Base-by-base conservation (phyloP, 495 filamentous ascomycete genomes). In the Apiosordaria backusii region DNA sequence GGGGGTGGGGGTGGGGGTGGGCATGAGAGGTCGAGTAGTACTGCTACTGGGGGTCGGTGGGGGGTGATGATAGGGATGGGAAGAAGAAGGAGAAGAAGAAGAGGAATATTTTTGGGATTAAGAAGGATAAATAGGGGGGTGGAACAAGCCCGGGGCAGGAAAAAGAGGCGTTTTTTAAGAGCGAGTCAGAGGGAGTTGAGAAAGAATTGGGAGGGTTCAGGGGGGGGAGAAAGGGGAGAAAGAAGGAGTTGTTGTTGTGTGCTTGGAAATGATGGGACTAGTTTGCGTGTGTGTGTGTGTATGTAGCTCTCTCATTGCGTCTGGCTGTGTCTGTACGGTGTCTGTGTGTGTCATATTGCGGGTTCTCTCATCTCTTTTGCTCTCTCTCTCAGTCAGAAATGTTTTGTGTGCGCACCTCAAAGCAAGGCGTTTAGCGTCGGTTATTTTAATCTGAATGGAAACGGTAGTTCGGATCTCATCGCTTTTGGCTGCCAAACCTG, bases 31-130 rank as follows among this genome's bases (percentile, higher is more conserved):
- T 69, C 68, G 21, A 67, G 69, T 25, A 67, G 61, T 18, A 40
- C 60, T 35, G 35, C 62, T 25, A 53, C 55, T 55, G 4, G 22
- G 81, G 75, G 74, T 73, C 19, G 67, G 77, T 21, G 66, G 74
- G 66, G 5, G 54, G 54, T 24, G 54, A 53, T 25, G 65, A 70
- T 21, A 74, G 75, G 24, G 81, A 81, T 53, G 84, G 84, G 66
- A 71, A 72, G 70, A 84, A 88, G 45, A 81, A 85, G 76, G 83
- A 89, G 77, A 88, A 92, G 77, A 92, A 91, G 81, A 91, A 89
- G 74, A 84, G 88, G 70, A 87, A 89, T 71, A 90, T 96, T 73
- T 92, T 93, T 77, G 84, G 88, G 55, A 86, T 85, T 65, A 89
- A 88, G 80, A 86, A 86, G 65, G 35, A 45, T 45, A 45, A 45